Evolutionary conservation across 441 rosid species (phyloP).

Genomic region (Populus hybrid): DNA sequence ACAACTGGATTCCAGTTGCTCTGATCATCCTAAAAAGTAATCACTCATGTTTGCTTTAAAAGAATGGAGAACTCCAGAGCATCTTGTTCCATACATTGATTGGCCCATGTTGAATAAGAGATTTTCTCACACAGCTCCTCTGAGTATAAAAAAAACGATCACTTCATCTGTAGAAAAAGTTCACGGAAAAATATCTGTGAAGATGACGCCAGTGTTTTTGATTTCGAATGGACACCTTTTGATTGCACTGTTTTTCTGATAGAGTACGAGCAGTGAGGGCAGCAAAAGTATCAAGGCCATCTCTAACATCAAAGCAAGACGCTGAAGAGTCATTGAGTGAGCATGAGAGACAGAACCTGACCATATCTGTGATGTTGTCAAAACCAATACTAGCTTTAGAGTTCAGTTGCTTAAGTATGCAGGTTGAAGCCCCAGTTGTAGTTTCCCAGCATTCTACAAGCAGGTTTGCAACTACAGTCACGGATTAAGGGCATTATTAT

Average conservation of each 20-base stretch:
- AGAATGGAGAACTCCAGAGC: background rate
- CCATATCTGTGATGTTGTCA: conserved; percentile 67
- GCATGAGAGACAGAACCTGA: conserved; percentile 31
- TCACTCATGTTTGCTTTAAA: background rate
- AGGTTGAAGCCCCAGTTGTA: conserved; percentile 73
- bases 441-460: conserved; percentile 18
- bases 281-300: conserved; percentile 43
- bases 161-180: background rate
- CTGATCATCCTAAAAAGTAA: background rate
- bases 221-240: background rate
- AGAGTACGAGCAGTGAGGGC: conserved; percentile 70
- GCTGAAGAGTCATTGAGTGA: conserved; percentile 21
- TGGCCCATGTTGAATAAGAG: background rate
- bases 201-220: background rate
- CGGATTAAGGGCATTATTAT: background rate
- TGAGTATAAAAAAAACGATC: background rate
- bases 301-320: conserved; percentile 22
- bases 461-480: background rate
- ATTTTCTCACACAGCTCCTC: background rate
- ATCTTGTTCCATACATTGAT: background rate
- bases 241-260: background rate
- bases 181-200: background rate
- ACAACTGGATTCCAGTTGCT: background rate
- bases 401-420: conserved; percentile 70
- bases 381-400: conserved; percentile 81